These are phyloP conservation scores for Entomortierella chlamydospora DNA, from an alignment of 192 early-diverging fungal species.

Conservation along the genomic window DNA sequence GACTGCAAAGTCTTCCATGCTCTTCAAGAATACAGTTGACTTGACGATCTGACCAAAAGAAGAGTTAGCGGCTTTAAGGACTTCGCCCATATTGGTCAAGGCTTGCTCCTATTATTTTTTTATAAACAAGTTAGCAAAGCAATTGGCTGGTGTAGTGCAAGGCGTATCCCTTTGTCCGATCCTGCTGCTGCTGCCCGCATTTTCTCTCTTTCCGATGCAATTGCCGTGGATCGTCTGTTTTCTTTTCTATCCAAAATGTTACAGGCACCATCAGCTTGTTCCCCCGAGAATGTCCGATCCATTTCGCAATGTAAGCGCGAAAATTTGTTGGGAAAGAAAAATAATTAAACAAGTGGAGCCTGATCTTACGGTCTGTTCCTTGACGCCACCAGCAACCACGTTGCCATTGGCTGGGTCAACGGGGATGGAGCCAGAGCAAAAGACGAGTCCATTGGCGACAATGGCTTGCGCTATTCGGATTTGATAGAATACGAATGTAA, in stretches of 20 bases:
- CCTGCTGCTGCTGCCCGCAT: background rate
- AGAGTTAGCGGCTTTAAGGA: slow-evolving; percentile 85
- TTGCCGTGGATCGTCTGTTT: background rate
- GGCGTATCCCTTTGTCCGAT: no score
- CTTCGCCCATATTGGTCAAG: slow-evolving; percentile 85
- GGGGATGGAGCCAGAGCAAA: slow-evolving; percentile 82
- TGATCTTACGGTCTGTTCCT: slow-evolving; percentile 71
- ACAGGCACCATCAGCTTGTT: background rate
- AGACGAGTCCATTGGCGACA: slow-evolving; percentile 85
- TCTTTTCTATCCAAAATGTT: background rate
- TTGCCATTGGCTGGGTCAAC: slow-evolving; percentile 82
- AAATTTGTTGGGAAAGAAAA: background rate
- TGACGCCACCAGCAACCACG: slow-evolving; percentile 76
- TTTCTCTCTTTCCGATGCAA: background rate
- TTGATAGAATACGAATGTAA: no score
- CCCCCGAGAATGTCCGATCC: background rate
- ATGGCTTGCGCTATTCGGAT: slow-evolving; percentile 72
- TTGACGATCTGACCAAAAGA: slow-evolving; percentile 90
- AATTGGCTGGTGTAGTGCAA: no score
- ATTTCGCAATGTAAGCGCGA: background rate
- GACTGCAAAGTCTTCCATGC: slow-evolving; percentile 88
- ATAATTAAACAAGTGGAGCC: slow-evolving; percentile 2
- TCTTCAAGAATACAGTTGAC: slow-evolving; percentile 95
- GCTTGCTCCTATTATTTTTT: slow-evolving; percentile 62
- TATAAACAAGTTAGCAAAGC: background rate